Conservation (phyloP, 2,329 filamentous ascomycete species). For the Diaporthe citriasiana region DNA sequence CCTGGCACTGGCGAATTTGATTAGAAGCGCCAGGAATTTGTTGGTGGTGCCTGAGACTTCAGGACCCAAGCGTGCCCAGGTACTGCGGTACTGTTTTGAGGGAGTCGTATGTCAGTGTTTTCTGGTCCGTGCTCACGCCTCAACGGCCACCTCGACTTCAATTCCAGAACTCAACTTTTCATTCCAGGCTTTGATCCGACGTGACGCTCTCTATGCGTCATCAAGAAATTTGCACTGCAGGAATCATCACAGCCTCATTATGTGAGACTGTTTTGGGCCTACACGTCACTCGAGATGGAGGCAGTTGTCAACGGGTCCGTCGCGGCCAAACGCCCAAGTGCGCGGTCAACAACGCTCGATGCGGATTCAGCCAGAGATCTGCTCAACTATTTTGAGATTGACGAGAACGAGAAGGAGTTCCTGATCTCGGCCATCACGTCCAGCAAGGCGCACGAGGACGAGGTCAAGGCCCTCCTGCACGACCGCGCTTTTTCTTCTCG, state of each 20-base stretch:
- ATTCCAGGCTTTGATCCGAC: conserved; percentile 30
- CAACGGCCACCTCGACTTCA: conserved; percentile 34
- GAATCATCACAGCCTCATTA: conserved; percentile 28
- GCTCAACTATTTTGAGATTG: conserved; percentile 32
- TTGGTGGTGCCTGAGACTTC: conserved; percentile 35
- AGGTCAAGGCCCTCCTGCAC: conserved; percentile 35
- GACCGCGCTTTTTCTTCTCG: conserved; percentile 33
- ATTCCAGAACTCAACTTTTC: conserved; percentile 35
- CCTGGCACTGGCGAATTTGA: conserved; percentile 3
- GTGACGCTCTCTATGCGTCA: conserved; percentile 33
- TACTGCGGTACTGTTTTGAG: conserved; percentile 34
- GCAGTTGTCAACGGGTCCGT: conserved; percentile 30
- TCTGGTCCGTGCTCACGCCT: conserved; percentile 35
- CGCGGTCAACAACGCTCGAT: conserved; percentile 27
- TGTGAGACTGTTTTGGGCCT: conserved; percentile 34
- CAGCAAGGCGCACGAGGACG: conserved; percentile 33
- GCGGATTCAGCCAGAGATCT: conserved; percentile 18
- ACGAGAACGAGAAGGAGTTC: conserved; percentile 36
- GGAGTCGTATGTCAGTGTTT: conserved; percentile 34
- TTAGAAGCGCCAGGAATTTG: conserved; percentile 32
- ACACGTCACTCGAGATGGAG: conserved; percentile 33
- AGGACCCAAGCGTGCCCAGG: conserved; percentile 29
- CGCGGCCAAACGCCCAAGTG: conserved; percentile 27
- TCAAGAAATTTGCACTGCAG: conserved; percentile 31
- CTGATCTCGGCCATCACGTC: conserved; percentile 34